Conservation (phyloP, 2,329 filamentous ascomycete genomes). For the Ophiocordyceps sinensis region DNA sequence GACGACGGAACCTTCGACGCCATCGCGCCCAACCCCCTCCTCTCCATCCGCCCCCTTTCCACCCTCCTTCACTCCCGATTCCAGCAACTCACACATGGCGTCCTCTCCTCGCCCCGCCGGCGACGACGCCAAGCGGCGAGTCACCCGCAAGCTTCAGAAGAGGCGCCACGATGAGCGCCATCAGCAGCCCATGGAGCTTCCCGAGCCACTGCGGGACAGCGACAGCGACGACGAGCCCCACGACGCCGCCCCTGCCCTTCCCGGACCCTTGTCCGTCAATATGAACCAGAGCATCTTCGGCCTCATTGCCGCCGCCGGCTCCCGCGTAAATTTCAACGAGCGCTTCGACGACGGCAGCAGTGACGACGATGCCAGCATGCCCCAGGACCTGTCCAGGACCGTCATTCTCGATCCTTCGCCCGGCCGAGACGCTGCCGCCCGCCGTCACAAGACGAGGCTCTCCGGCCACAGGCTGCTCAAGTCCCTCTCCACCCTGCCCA, state of each 20-base stretch:
- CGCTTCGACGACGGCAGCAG: conserved; percentile 68
- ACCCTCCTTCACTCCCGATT: too few relatives aligned
- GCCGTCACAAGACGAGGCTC: conserved; percentile 40
- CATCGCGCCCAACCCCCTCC: too few relatives aligned
- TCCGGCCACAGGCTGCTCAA: conserved; percentile 52
- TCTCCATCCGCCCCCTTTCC: too few relatives aligned
- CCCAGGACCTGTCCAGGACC: conserved; percentile 24
- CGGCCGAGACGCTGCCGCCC: conserved; percentile 12
- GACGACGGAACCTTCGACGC: too few relatives aligned
- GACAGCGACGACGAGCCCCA: conserved; percentile 29
- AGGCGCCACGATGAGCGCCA: conserved; percentile 23
- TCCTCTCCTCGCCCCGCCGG: conserved; percentile 1
- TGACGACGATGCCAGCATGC: conserved; percentile 58
- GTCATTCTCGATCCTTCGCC: conserved; percentile 21
- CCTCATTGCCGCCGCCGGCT: conserved; percentile 78
- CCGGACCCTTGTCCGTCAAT: conserved; percentile 44
- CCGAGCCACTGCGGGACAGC: conserved; percentile 35
- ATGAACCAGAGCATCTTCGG: conserved; percentile 94
- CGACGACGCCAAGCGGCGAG: background rate
- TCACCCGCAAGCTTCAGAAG: conserved; percentile 28
- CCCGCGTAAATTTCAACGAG: conserved; percentile 66
- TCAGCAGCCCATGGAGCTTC: conserved; percentile 28
- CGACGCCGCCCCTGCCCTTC: conserved; percentile 26
- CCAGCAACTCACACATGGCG: background rate
- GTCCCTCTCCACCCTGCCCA: conserved; percentile 47